Evolutionary conservation across 2,329 filamentous ascomycete species (phyloP).

Genomic region (Cladosporium sphaerospermum): DNA sequence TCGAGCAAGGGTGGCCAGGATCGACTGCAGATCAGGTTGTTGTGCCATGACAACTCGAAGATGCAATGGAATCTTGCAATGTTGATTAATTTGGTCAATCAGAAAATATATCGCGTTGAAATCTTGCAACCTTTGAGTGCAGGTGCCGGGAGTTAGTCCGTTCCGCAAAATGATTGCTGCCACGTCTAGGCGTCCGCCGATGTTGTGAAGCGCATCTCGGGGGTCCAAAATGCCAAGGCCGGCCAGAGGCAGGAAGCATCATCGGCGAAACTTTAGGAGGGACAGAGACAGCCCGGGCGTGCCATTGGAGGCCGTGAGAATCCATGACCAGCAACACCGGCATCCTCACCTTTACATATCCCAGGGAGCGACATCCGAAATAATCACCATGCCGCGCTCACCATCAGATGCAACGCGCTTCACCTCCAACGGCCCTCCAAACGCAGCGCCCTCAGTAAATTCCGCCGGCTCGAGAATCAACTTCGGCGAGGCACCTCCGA

Average conservation of each 20-base stretch:
- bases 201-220: too few species aligned
- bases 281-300: not conserved
- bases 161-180: too few species aligned
- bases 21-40: slow-evolving; percentile 27
- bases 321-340: not conserved
- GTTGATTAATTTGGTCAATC: too few species aligned
- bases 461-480: slow-evolving; percentile 22
- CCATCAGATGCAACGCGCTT: slow-evolving; percentile 76
- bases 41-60: not conserved
- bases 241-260: slow-evolving; percentile 2
- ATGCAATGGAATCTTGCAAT: too few species aligned
- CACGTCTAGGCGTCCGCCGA: too few species aligned
- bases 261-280: slow-evolving; percentile 11
- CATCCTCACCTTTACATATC: not conserved
- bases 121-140: too few species aligned
- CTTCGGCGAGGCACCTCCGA: slow-evolving; percentile 32
- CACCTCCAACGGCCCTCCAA: slow-evolving; percentile 55
- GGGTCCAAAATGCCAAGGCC: not conserved
- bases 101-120: too few species aligned
- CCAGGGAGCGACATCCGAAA: not conserved
- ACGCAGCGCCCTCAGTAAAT: slow-evolving; percentile 11
- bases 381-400: slow-evolving; percentile 52
- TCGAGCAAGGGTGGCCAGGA: slow-evolving; percentile 30
- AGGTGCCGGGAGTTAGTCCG: too few species aligned
- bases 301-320: not conserved